Evolutionary conservation across 306 rosid genomes (phyloP), one percentile per base, ranked within the genome.

Genomic region (Lathyrus oleraceus): DNA sequence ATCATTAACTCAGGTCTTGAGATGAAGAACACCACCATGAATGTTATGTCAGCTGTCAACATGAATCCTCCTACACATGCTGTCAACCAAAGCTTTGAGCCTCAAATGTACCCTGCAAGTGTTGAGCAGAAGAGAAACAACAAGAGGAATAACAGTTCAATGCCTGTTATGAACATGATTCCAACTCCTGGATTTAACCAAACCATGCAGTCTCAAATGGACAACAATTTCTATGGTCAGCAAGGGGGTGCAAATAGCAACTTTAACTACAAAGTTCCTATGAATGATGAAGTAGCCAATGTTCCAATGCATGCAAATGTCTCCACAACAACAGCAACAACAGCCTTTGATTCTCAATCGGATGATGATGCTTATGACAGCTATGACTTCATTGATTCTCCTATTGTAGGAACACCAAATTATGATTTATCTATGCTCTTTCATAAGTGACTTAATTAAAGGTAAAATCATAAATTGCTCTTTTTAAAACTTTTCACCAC

Each of bases 311-410:
- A 44, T 32, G 39, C 1, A 36, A 23, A n/a, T 58, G 39, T 45
- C 1, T 27, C 75, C 25, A 2, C 30, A 30, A 6, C 59, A 11
- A 5, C 61, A 19, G 2, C 21, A 30, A 6, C 59, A 11, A 5
- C 61, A 19, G 3, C 59, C 35, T 14, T 9, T 0, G 75, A 60
- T 38, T n/a, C 72, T 23, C 67, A 43, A 63, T 15, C 10, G 70
- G 61, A 76, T 61, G 39, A 1, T 27, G 66, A 36, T 27, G 25
- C 58, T n/a, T 16, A 64, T 5, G 51, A 19, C 16, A 38, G 30
- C 25, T 19, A 19, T 57, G 12, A 36, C 10, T 61, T 61, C 4
- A 7, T 76, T 12, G 71, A 69, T 19, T 42, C 71, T 76, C 19
- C 47, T 10, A 4, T 23, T 9, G 28, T 38, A 40, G 2, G 43